phyloP scores from a whole-genome alignment of 768 basidiomycete genomes.

The Tricholoma bakamatsutake region DNA sequence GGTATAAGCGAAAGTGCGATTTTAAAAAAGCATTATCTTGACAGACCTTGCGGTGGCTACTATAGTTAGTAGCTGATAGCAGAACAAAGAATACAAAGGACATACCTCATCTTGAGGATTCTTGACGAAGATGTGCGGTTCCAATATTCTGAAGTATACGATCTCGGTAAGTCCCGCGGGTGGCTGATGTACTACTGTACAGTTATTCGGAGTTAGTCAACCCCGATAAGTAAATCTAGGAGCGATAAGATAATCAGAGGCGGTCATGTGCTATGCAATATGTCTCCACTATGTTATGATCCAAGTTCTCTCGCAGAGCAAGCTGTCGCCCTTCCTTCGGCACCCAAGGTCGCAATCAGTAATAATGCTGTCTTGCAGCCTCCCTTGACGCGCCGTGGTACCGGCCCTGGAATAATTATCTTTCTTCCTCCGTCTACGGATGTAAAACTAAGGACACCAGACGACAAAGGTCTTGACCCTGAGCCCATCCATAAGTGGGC shows the following conservation, averaged over 20 bases:
- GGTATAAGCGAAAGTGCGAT: background rate
- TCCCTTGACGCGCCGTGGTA: constrained; percentile 42
- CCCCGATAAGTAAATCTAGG: too few species aligned
- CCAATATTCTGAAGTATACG: constrained; percentile 22
- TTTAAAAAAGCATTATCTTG: constrained; percentile 1
- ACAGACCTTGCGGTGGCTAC: constrained; percentile 84
- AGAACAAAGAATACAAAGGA: constrained; percentile 8
- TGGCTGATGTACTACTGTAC: constrained; percentile 37
- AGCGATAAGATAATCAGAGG: background rate
- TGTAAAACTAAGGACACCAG: constrained; percentile 16
- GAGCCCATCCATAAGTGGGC: constrained; percentile 48
- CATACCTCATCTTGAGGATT: constrained; percentile 62
- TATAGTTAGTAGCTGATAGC: constrained; percentile 12
- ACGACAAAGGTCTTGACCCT: constrained; percentile 35
- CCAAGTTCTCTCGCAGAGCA: constrained; percentile 34
- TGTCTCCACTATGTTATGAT: constrained; percentile 27
- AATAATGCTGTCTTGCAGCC: constrained; percentile 35
- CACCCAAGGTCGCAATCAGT: constrained; percentile 26
- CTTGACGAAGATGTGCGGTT: constrained; percentile 34
- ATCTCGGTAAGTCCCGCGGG: constrained; percentile 29
- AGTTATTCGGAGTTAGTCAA: constrained; percentile 23
- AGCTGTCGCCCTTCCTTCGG: constrained; percentile 36
- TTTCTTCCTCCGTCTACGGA: constrained; percentile 31
- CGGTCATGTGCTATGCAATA: background rate
- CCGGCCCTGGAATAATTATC: constrained; percentile 41